These are phyloP conservation scores for Eimeria sp. DNA, from an alignment of 169 alveolate genomes.

Conservation along the genomic window DNA sequence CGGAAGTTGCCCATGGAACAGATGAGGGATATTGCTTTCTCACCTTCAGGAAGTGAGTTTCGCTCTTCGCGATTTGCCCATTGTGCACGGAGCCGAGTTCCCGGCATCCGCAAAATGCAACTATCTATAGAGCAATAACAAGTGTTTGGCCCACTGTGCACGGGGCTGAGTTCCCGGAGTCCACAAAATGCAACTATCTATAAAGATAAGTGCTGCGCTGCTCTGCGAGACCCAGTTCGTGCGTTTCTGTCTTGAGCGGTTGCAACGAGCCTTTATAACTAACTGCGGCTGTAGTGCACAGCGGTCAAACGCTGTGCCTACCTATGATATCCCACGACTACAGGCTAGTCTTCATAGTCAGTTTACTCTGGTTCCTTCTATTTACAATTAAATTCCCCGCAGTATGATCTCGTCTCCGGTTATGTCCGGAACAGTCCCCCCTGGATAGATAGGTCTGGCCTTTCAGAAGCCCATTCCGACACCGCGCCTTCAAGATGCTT, in stretches of 20 bases:
- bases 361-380: no score
- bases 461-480: no score
- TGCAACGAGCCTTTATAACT: no score
- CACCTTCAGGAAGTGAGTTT: background rate
- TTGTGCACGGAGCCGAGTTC: background rate
- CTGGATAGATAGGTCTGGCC: no score
- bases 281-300: no score
- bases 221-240: background rate
- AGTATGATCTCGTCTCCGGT: no score
- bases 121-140: background rate
- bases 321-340: no score
- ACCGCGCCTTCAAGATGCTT: no score
- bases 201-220: background rate
- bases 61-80: background rate
- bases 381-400: no score
- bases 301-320: no score
- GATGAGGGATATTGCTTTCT: background rate
- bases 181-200: background rate
- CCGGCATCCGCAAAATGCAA: background rate
- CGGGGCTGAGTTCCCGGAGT: background rate
- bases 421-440: no score
- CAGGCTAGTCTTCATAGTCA: no score
- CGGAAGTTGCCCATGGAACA: background rate
- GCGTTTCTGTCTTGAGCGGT: background rate
- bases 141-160: background rate